Evolutionary conservation across 179 eudicot species (phyloP).

Genomic region (Beta macrorhiza): DNA sequence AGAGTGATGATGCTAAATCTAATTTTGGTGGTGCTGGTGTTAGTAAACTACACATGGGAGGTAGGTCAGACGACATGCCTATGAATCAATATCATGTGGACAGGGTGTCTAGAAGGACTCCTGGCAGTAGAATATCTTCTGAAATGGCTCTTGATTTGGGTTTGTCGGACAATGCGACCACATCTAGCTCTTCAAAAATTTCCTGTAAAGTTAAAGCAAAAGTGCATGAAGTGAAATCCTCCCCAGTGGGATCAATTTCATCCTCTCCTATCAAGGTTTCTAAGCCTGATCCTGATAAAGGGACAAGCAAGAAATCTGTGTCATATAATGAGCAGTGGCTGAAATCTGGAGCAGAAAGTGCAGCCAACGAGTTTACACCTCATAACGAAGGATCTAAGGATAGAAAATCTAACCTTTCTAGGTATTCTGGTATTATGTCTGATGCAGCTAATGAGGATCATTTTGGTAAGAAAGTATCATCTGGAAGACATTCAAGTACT

Average conservation of each 20-base stretch:
- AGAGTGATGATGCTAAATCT: slow-evolving; percentile 21
- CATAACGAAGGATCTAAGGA: slow-evolving; percentile 27
- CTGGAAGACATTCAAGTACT: slow-evolving; percentile 21
- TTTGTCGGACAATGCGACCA: slow-evolving; percentile 36
- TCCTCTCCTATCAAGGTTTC: slow-evolving; percentile 39
- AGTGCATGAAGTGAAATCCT: slow-evolving; percentile 32
- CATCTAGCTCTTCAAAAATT: slow-evolving; percentile 48
- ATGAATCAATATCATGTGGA: slow-evolving; percentile 22
- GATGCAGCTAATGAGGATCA: slow-evolving; percentile 23
- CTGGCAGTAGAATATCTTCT: slow-evolving; percentile 27
- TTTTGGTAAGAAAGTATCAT: slow-evolving; percentile 19
- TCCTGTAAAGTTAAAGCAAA: slow-evolving; percentile 33
- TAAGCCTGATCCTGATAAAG: slow-evolving; percentile 34
- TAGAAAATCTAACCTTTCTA: slow-evolving; percentile 29
- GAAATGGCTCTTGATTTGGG: slow-evolving; percentile 37
- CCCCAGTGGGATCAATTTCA: slow-evolving; percentile 43
- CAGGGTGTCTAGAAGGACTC: slow-evolving; percentile 28
- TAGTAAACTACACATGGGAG: slow-evolving; percentile 19
- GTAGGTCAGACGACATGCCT: slow-evolving; percentile 22
- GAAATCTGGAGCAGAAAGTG: slow-evolving; percentile 27
- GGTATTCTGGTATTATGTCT: slow-evolving; percentile 22
- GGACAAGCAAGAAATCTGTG: slow-evolving; percentile 22
- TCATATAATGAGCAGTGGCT: slow-evolving; percentile 25
- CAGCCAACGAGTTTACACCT: slow-evolving; percentile 14
- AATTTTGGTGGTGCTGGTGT: slow-evolving; percentile 23